phyloP scores from a whole-genome alignment of 192 early-diverging fungal genomes.

The Ambispora gerdemannii region DNA sequence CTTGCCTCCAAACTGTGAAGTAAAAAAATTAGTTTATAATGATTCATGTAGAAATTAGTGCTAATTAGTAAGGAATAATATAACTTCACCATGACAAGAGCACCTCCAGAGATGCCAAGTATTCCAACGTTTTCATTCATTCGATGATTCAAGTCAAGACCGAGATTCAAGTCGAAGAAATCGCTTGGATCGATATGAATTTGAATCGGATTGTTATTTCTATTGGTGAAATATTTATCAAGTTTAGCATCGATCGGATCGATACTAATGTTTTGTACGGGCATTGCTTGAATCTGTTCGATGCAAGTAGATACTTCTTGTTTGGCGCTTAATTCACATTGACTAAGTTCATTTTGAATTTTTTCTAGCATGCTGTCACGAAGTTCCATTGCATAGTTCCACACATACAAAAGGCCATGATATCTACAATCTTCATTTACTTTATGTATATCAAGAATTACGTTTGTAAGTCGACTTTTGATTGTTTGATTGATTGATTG shows the following conservation, averaged over 20 bases:
- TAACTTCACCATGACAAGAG: slow-evolving; percentile 45
- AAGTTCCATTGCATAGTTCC: slow-evolving; percentile 84
- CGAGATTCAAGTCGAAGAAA: slow-evolving; percentile 40
- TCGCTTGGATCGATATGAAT: slow-evolving; percentile 36
- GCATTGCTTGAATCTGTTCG: slow-evolving; percentile 42
- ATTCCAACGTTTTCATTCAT: slow-evolving; percentile 40
- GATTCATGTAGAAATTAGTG: slow-evolving; percentile 37
- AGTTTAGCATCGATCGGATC: not conserved
- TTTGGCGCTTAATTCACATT: slow-evolving; percentile 56
- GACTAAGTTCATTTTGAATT: slow-evolving; percentile 59
- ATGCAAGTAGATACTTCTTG: slow-evolving; percentile 40
- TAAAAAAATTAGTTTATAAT: slow-evolving; percentile 35
- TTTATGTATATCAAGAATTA: slow-evolving; percentile 67
- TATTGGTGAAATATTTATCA: slow-evolving; percentile 21
- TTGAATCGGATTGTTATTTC: slow-evolving; percentile 31
- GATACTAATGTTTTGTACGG: slow-evolving; percentile 33
- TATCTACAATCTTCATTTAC: slow-evolving; percentile 68
- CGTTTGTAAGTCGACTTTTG: slow-evolving; percentile 39
- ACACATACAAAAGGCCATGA: slow-evolving; percentile 76
- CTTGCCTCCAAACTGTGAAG: slow-evolving; percentile 39
- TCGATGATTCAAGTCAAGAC: slow-evolving; percentile 44
- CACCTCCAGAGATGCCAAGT: slow-evolving; percentile 38
- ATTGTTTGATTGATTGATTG: slow-evolving; percentile 50
- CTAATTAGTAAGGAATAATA: no score
- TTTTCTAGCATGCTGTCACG: slow-evolving; percentile 64